A percentile compares a stretch with the other conserved stretches of the same genome.
Conservation (phyloP, 352 stramenopile species). For the Pythium phragmiticola region DNA sequence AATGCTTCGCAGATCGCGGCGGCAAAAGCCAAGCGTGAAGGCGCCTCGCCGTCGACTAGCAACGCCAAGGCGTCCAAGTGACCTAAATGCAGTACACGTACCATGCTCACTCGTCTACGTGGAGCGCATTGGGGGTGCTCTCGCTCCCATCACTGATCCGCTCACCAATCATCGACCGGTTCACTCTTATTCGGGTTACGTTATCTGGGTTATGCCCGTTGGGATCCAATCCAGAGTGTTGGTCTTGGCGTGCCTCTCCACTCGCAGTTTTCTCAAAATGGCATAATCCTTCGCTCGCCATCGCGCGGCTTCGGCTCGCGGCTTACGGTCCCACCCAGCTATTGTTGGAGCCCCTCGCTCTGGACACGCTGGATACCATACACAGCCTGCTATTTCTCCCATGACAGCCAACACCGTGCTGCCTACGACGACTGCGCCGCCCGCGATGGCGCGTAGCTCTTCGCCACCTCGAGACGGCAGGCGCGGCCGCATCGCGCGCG, state of each 20-base stretch:
- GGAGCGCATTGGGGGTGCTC: too few relatives aligned
- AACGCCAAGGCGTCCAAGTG: slow-evolving; percentile 1
- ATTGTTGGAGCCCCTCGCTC: background rate
- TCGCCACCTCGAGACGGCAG: background rate
- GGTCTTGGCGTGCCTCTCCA: background rate
- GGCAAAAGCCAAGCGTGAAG: slow-evolving; percentile 72
- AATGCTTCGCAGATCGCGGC: slow-evolving; percentile 53
- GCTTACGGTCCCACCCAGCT: background rate
- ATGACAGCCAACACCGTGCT: slow-evolving; percentile 25
- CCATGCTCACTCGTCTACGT: background rate
- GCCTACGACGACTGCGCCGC: slow-evolving; percentile 5
- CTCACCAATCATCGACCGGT: background rate
- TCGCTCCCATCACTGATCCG: too few relatives aligned
- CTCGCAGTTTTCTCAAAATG: background rate
- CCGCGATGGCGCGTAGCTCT: slow-evolving; percentile 5
- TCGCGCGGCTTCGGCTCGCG: slow-evolving; percentile 9
- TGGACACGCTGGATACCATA: background rate
- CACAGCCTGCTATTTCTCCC: background rate
- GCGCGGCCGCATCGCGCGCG: slow-evolving; percentile 16
- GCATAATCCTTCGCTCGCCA: slow-evolving; percentile 13
- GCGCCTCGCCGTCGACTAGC: background rate
- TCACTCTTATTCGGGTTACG: background rate
- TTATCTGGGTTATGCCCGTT: background rate
- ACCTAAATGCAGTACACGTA: background rate
- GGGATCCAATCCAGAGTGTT: background rate